Evolutionary conservation across 176 grass and related monocot species (phyloP), one percentile per base, ranked within the genome.

Genomic region (Oryza brachyantha): DNA sequence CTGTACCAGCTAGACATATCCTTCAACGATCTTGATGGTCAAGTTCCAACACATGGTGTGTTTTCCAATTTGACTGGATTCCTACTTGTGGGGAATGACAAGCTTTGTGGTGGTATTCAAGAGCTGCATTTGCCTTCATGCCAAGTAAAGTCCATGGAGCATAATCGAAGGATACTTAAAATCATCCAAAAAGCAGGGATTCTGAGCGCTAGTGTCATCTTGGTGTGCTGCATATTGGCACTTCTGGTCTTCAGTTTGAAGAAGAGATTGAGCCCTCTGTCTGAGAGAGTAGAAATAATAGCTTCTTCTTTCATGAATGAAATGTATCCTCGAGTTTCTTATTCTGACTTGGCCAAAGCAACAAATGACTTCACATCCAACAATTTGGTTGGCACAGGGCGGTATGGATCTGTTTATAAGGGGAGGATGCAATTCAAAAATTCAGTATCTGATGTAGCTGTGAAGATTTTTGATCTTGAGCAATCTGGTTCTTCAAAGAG

Each of bases 61-160:
- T 93, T 93, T 38, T 52, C n/a, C 61, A 93, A 93, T 66, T 50
- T 70, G 50, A 86, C 55, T n/a, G 80, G 55, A 5, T 73, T 89
- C 34, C 73, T 31, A 21, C 32, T 93, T 70, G 9, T 59, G 13
- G 90, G 86, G 85, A 93, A 93, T 48, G 43, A 25, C 14, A 40
- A 42, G 38, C 59, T 93, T 40, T 93, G 90, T 40, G 65, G 86
- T 29, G 86, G 86, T 42, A 68, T 85, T 35, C 27, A 72, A 11
- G 77, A 72, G 64, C 75, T 93, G 34, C 76, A 63, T 52, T 68
- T 83, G 73, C 70, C 74, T 41, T 17, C 84, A 24, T 93, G 83
- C 50, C 10, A 22, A 42, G 28, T 37, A 57, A 76, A 76, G 39
- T 10, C 73, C 31, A 32, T 32, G 31, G 31, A 32, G 31, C 31